These are phyloP conservation scores for Stagonosporopsis vannaccii DNA, from an alignment of 2,329 filamentous ascomycete species.

Conservation along the genomic window DNA sequence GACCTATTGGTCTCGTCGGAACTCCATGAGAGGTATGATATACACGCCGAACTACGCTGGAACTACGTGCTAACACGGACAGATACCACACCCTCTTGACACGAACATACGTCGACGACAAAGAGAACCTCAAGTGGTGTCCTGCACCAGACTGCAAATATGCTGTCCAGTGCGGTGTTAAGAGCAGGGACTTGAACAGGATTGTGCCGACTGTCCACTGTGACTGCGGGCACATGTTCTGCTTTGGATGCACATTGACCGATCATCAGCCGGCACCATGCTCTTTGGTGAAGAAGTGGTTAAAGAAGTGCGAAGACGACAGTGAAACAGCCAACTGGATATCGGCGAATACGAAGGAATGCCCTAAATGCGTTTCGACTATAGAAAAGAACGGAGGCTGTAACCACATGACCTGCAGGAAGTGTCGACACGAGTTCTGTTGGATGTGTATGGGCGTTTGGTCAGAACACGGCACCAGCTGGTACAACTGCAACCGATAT, in stretches of 20 bases:
- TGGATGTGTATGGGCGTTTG: constrained; percentile 99
- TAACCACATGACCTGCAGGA: constrained; percentile 97
- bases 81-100: constrained; percentile 88
- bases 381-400: constrained; percentile 99
- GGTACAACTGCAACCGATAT: constrained; percentile 99
- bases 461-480: constrained; percentile 98
- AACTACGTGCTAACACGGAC: constrained; percentile 23
- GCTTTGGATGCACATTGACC: constrained; percentile 87
- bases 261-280: constrained; percentile 97
- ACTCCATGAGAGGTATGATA: constrained; percentile 62
- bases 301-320: constrained; percentile 98
- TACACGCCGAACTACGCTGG: background rate
- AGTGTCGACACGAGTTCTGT: constrained; percentile 96
- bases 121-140: constrained; percentile 95
- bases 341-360: constrained; percentile 98
- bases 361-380: constrained; percentile 92
- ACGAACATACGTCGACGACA: constrained; percentile 96
- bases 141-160: constrained; percentile 97
- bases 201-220: constrained; percentile 92
- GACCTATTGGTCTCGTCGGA: constrained; percentile 72
- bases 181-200: constrained; percentile 82
- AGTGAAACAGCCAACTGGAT: constrained; percentile 99
- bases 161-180: constrained; percentile 86
- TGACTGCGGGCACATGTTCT: constrained; percentile 84
- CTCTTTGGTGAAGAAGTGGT: constrained; percentile 88